Evolutionary conservation across 208 protist species (phyloP), one percentile per base, ranked within the genome.

Genomic region (Strigomonas culicis): DNA sequence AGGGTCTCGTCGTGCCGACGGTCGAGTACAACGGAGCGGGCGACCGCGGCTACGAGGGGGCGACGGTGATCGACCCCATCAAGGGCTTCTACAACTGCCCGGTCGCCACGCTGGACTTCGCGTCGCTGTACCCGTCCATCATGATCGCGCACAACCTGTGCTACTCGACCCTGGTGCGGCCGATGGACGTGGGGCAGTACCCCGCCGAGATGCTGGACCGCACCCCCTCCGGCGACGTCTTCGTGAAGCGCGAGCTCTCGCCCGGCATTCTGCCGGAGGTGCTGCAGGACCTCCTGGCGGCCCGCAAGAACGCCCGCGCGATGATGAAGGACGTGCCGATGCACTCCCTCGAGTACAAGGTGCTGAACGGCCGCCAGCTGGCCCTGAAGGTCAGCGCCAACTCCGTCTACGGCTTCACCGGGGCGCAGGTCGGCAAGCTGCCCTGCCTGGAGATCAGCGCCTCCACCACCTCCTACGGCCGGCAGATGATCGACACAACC

Each of bases 121-220:
- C 97, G 17, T 99, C 97, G 43, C 95, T 99, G 52, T 99, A 99
- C 86, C 99, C 99, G 21, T 99, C 98, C n/a, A 99, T 99, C 82
- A 99, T 99, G 95, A 99, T 99, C 74, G 99, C 99, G 3, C 98
- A 99, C 84, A 99, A 99, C 80, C 80, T 99, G 39, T 99, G 99
- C 80, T 99, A 99, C 77, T 98, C 89, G 49, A 96, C 92, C 25
- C 72, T 92, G n/a, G 72, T 97, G 17, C 78, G 77, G 0, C 77
- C 72, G 11, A 1, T 51, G 1, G 79, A 93, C 4, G 98, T 98
- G 25, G 72, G 90, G 41, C 94, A 95, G 51, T 85, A 94, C 49
- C 94, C 97, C 3, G 62, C 59, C 43, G 82, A 88, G 13, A 73
- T 88, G 74, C 72, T 92, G 25, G 81, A 75, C 46, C 77, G 75